phyloP scores from a whole-genome alignment of 768 basidiomycete species.

The Lactarius tabidus region DNA sequence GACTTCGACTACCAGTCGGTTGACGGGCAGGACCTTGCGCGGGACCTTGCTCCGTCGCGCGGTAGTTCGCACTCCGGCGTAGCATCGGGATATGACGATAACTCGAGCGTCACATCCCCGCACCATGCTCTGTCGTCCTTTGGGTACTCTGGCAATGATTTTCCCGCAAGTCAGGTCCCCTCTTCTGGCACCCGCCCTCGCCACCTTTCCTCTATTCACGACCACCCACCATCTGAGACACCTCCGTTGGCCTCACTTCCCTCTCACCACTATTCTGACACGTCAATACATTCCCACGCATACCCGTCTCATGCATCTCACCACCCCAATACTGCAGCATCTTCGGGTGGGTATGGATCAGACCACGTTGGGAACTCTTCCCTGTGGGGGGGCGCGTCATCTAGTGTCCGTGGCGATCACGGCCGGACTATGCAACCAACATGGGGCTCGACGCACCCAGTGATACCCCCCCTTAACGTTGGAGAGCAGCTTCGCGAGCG shows the following conservation, averaged over 20 bases:
- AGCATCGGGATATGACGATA: slow-evolving; percentile 23
- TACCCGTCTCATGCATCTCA: slow-evolving; percentile 20
- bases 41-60: slow-evolving; percentile 29
- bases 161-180: slow-evolving; percentile 19
- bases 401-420: slow-evolving; percentile 14
- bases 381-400: slow-evolving; percentile 11
- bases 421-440: slow-evolving; percentile 17
- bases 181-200: slow-evolving; percentile 22
- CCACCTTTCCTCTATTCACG: slow-evolving; percentile 22
- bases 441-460: slow-evolving; percentile 10
- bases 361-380: slow-evolving; percentile 12
- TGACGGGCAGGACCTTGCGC: slow-evolving; percentile 32
- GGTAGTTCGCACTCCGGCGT: slow-evolving; percentile 25
- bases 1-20: slow-evolving; percentile 39
- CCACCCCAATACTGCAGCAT: neutral
- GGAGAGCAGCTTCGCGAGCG: slow-evolving; percentile 20
- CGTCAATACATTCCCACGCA: slow-evolving; percentile 19
- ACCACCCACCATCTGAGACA: slow-evolving; percentile 15
- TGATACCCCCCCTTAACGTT: slow-evolving; percentile 17
- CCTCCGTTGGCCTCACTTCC: slow-evolving; percentile 12
- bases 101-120: slow-evolving; percentile 18
- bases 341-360: slow-evolving; percentile 11
- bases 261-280: slow-evolving; percentile 17
- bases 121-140: slow-evolving; percentile 20
- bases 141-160: slow-evolving; percentile 21